Base-by-base conservation (phyloP, 2,329 filamentous ascomycete species). In the Tolypocladium ophioglossoides region DNA sequence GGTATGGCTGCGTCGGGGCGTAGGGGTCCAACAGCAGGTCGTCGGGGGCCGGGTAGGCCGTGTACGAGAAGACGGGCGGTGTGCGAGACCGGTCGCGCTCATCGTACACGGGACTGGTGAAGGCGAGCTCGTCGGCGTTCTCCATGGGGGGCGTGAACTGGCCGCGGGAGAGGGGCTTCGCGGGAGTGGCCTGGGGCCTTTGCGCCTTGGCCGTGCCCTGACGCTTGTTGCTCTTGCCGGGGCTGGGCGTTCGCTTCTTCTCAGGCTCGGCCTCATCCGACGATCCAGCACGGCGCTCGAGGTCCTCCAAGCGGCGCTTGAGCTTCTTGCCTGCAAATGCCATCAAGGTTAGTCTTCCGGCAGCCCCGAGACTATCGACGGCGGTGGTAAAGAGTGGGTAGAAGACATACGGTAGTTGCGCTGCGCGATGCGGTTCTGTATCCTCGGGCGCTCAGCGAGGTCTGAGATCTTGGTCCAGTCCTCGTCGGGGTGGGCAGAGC, bases 381-480 rank as follows among this genome's bases (percentile, higher is more conserved):
- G 20, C 7, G 32, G 9, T 2, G 22, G 22, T 8, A 1, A 4
- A n/a, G 24, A 7, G 24, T 2, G 37, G 52, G 35, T 24, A 47
- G 48, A 51, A 11, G 34, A 80, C 85, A 69, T 78, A 95, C 91
- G 91, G 76, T 96, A 96, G 77, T 96, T 96, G 66, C 91, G 86
- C 75, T 97, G 92, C 62, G 92, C 92, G 78, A 97, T 96, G 63
- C 92, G 85, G 76, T 97, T 97, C 74, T 97, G 91, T 75, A 96
- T 96, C 68, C 91, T 83, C 65, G 91, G 80, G 67, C 94, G 85
- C 75, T 97, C 92, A 52, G 91, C 92, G 56, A 97, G 85, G 72
- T 97, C 92, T 55, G 92, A 95, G 70, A 97, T 96, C 83, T 96
- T 95, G 68, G 92, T 96, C 92, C 92, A 97, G 76, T 97, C 92